Evolutionary conservation across 805 yeast species (phyloP).

Genomic region (Candida yuanshanica): DNA sequence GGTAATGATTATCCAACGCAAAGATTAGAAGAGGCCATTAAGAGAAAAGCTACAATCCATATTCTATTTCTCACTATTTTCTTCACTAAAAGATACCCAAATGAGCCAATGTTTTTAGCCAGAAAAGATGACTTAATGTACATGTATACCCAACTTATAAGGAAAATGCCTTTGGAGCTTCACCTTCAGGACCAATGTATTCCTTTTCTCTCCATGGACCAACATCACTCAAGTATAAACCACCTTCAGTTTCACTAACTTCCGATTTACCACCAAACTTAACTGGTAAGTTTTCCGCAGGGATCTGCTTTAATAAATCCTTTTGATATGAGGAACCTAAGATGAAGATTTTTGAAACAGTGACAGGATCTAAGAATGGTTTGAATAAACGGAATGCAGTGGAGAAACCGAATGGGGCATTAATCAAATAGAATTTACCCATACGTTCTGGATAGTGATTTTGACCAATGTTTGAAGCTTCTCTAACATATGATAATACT

Average conservation of each 20-base stretch:
- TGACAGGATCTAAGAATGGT: constrained; percentile 95
- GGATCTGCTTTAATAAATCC: constrained; percentile 87
- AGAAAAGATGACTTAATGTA: neutral
- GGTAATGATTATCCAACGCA: no score
- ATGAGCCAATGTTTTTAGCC: no score
- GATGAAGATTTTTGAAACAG: constrained; percentile 90
- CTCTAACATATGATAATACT: constrained; percentile 83
- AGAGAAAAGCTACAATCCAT: no score
- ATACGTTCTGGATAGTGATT: constrained; percentile 98
- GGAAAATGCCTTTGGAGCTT: constrained; percentile 63
- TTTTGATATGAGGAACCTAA: constrained; percentile 72
- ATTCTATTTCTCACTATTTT: no score
- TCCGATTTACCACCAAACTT: constrained; percentile 85
- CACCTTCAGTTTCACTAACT: constrained; percentile 64
- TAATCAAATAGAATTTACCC: constrained; percentile 95
- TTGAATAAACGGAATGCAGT: constrained; percentile 89
- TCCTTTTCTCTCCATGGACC: constrained; percentile 97
- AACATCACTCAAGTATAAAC: constrained; percentile 78
- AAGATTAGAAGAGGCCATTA: no score
- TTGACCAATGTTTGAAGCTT: constrained; percentile 92
- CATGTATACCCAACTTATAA: constrained; percentile 2
- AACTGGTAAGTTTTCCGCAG: constrained; percentile 83
- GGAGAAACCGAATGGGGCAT: constrained; percentile 96
- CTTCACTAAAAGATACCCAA: no score
- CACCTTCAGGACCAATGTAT: constrained; percentile 93